phyloP scores from a whole-genome alignment of 192 early-diverging fungal genomes.

The Coemansia sp. region DNA sequence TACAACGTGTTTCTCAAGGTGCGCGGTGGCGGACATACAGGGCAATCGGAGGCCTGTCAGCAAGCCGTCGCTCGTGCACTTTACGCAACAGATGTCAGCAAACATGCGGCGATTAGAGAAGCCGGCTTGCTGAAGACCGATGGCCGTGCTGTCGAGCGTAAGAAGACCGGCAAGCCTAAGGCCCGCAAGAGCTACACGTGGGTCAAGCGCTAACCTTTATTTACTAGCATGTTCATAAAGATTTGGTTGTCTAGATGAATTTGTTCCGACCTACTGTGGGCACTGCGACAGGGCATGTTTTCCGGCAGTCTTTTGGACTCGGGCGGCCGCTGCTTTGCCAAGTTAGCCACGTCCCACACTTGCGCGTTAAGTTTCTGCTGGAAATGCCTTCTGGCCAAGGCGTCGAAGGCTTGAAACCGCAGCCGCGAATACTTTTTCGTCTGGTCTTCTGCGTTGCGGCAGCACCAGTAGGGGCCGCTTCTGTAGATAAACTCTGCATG shows the following conservation, averaged over 20 bases:
- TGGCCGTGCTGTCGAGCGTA: conserved; percentile 84
- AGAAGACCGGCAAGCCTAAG: conserved; percentile 93
- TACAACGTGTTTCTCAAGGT: conserved; percentile 87
- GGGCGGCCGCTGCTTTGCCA: conserved; percentile 14
- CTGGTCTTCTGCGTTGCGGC: conserved; percentile 20
- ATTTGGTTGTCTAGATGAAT: conserved; percentile 46
- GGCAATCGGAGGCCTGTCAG: conserved; percentile 84
- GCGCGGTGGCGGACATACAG: conserved; percentile 75
- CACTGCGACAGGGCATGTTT: conserved; percentile 44
- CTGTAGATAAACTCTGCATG: conserved; percentile 31
- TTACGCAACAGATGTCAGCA: conserved; percentile 59
- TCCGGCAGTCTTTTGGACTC: conserved; percentile 22
- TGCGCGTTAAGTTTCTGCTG: conserved; percentile 11
- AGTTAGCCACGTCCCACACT: conserved; percentile 27
- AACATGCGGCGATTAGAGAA: conserved; percentile 57
- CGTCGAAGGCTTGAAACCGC: conserved; percentile 31
- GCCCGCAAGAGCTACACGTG: conserved; percentile 91
- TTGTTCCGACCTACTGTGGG: conserved; percentile 25
- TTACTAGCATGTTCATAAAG: conserved; percentile 40
- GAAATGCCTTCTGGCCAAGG: conserved; percentile 16
- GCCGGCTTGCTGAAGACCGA: conserved; percentile 64
- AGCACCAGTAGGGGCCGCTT: conserved; percentile 44
- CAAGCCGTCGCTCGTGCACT: conserved; percentile 76
- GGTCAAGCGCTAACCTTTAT: conserved; percentile 57
- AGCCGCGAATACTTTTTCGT: conserved; percentile 32